Evolutionary conservation across 1,284 basidiomycete genomes (phyloP).

Genomic region (Cerioporus squamosus): DNA sequence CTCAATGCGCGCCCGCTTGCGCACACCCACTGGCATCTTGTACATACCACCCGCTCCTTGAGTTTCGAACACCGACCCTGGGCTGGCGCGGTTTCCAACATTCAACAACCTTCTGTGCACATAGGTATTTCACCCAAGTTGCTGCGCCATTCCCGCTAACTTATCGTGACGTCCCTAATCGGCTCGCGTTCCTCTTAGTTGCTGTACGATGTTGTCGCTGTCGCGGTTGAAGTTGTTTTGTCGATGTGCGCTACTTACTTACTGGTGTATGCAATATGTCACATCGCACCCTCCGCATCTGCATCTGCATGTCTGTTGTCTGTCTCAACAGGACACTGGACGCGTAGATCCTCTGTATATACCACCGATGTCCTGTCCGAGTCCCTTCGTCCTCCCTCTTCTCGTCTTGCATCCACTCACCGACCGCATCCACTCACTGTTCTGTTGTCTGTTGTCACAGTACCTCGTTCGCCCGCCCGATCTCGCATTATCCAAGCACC

Average conservation of each 20-base stretch:
- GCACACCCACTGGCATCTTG: conserved; percentile 1
- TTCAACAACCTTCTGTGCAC: conserved; percentile 15
- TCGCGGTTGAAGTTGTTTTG: too few relatives aligned
- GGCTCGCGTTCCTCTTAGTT: conserved; percentile 18
- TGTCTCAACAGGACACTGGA: not conserved
- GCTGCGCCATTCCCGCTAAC: conserved; percentile 19
- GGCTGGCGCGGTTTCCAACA: conserved; percentile 9
- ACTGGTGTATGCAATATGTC: not conserved
- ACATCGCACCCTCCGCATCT: not conserved
- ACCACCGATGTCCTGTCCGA: not conserved
- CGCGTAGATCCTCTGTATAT: conserved; percentile 2
- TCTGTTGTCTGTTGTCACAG: not conserved
- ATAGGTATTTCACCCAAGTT: conserved; percentile 8
- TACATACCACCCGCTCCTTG: conserved; percentile 17
- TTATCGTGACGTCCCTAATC: conserved; percentile 27
- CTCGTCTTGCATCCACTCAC: not conserved
- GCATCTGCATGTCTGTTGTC: not conserved
- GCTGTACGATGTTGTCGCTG: not conserved
- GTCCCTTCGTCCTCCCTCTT: not conserved
- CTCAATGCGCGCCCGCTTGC: not conserved
- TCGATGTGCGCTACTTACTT: too few relatives aligned
- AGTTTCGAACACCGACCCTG: not conserved
- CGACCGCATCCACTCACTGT: not conserved
- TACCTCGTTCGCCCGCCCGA: too few relatives aligned
- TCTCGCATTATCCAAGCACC: too few relatives aligned